A percentile compares a stretch with the other conserved stretches of the same genome.
Conservation (phyloP, 352 stramenopile species). For the Halophytophthora batemanensis region DNA sequence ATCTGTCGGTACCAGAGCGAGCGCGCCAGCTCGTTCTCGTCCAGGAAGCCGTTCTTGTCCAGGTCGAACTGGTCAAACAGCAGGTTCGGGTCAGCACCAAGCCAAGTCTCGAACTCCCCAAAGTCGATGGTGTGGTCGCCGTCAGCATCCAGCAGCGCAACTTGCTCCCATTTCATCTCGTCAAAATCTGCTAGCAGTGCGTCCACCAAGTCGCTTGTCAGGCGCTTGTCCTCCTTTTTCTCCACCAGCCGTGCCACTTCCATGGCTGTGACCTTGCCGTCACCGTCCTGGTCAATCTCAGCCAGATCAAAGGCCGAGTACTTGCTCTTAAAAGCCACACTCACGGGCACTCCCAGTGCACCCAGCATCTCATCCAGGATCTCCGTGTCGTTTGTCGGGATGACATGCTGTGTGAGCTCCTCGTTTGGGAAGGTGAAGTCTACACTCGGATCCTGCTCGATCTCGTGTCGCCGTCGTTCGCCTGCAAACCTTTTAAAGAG, state of each 20-base stretch:
- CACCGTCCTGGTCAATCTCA: slow-evolving; percentile 57
- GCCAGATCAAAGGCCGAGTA: slow-evolving; percentile 75
- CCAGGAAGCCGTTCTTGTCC: slow-evolving; percentile 82
- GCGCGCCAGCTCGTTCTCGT: slow-evolving; percentile 77
- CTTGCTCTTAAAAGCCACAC: slow-evolving; percentile 42
- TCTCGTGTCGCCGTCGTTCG: slow-evolving; percentile 38
- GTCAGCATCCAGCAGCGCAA: slow-evolving; percentile 46
- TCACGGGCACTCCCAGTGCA: slow-evolving; percentile 64
- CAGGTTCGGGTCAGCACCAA: slow-evolving; percentile 70
- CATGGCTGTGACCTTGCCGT: slow-evolving; percentile 69
- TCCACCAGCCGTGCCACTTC: slow-evolving; percentile 44
- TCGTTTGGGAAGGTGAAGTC: slow-evolving; percentile 54
- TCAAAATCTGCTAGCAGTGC: slow-evolving; percentile 56
- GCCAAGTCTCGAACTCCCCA: slow-evolving; percentile 63
- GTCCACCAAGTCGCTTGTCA: slow-evolving; percentile 38
- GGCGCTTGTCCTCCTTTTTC: slow-evolving; percentile 23
- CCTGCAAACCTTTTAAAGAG: slow-evolving; percentile 73
- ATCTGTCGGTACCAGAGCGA: slow-evolving; percentile 70
- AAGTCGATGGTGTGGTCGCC: slow-evolving; percentile 59
- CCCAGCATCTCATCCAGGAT: slow-evolving; percentile 64
- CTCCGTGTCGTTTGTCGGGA: slow-evolving; percentile 51
- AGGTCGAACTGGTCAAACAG: slow-evolving; percentile 82
- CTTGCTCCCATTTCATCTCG: slow-evolving; percentile 54
- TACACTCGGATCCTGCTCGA: slow-evolving; percentile 33
- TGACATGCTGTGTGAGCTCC: slow-evolving; percentile 30